Evolutionary conservation across 495 filamentous ascomycete species (phyloP).

Genomic region (Parathielavia hyrcaniae): DNA sequence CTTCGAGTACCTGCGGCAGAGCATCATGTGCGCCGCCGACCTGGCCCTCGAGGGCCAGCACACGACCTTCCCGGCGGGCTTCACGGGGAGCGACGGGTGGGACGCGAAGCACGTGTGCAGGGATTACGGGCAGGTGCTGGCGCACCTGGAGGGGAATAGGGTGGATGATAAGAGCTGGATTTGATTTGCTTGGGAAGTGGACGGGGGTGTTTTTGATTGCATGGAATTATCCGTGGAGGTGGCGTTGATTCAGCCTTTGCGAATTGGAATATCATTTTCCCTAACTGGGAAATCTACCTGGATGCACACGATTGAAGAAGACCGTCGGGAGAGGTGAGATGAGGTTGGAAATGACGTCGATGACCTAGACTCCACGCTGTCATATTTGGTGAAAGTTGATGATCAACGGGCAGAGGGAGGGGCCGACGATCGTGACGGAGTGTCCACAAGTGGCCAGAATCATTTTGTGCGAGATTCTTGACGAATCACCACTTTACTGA

Average conservation of each 20-base stretch:
- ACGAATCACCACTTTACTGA: too few relatives aligned
- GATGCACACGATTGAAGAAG: too few relatives aligned
- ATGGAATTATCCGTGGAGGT: too few relatives aligned
- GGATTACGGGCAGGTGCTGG: slow-evolving; percentile 35
- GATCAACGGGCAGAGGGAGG: too few relatives aligned
- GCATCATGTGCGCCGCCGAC: slow-evolving; percentile 45
- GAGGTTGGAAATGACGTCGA: slow-evolving; percentile 11
- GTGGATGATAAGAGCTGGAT: slow-evolving; percentile 40
- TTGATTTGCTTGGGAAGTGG: slow-evolving; percentile 16
- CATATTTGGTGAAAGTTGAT: too few relatives aligned
- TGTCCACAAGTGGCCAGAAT: too few relatives aligned
- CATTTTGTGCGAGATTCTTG: too few relatives aligned
- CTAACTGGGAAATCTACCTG: too few relatives aligned
- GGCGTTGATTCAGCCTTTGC: too few relatives aligned
- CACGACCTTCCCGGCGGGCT: slow-evolving; percentile 37
- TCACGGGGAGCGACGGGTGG: slow-evolving; percentile 43
- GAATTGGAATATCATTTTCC: too few relatives aligned
- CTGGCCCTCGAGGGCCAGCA: slow-evolving; percentile 42
- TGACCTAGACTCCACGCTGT: too few relatives aligned
- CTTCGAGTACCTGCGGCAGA: slow-evolving; percentile 45
- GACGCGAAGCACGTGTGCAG: slow-evolving; percentile 45
- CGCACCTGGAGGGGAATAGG: slow-evolving; percentile 36
- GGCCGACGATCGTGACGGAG: too few relatives aligned
- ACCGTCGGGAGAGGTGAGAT: slow-evolving; percentile 9
- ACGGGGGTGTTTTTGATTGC: not conserved